Evolutionary conservation across 805 yeast genomes (phyloP), one percentile per base, ranked within the genome.

Genomic region (Ogataea glucozyma): DNA sequence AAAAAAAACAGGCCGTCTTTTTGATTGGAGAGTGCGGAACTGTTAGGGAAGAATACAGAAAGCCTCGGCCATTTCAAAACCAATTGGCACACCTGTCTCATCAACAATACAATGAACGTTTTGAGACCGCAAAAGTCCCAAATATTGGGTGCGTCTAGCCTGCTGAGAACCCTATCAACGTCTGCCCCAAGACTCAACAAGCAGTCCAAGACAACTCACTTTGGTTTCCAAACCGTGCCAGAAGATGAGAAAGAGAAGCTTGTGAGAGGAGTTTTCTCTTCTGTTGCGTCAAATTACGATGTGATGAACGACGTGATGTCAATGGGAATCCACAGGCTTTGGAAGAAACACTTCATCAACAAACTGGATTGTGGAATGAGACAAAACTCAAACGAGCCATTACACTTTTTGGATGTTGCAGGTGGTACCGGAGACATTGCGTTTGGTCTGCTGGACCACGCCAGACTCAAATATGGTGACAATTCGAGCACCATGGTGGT

Each of bases 371-470:
- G 97, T 32, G 99, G 99, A 24, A 81, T 80, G 71, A 78, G 98
- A 60, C 91, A 96, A 4, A 95, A 91, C 34, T 63, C 70, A 11
- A 51, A 51, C n/a, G 78, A 83, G 51, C 96, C 97, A 3, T 71
- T 93, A 56, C 79, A 82, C 45, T 91, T 93, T 59, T 74, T 93
- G 50, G 99, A 93, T 65, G 98, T 93, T 44, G 99, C 99, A 20
- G 99, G 99, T 46, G 99, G 99, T 18, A 88, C 98, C 9, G 99
- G 99, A 35, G 99, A 93, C 61, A 91, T 93, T 66, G 99, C 99
- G 1, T 88, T 88, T 67, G 95, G 99, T 2, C 75, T 93, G 49
- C 72, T 93, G 48, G 96, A 89, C 57, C 96, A 93, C 66, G 98
- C 98, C 8, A 81, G 83, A 50, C 66, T 72, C 29, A 78, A 81